phyloP scores from a whole-genome alignment of 1,284 basidiomycete genomes.

The Polyporus tsugae region DNA sequence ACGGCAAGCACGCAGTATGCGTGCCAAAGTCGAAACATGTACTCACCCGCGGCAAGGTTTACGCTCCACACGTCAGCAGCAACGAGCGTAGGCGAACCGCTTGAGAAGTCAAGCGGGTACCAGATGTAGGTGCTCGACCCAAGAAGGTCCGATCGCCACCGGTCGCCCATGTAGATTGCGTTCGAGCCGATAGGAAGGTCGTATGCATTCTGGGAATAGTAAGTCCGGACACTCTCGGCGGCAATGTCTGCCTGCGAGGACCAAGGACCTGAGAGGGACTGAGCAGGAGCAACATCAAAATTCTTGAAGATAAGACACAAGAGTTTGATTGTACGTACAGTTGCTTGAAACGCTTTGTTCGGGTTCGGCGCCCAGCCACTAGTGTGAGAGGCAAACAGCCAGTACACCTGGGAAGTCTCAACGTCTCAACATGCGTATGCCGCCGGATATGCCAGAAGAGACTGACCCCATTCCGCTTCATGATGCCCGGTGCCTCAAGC shows the following conservation, averaged over 20 bases:
- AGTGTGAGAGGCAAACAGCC: conserved; percentile 69
- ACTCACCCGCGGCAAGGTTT: conserved; percentile 53
- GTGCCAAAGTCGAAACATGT: not conserved
- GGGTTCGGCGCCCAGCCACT: conserved; percentile 69
- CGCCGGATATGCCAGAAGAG: not conserved
- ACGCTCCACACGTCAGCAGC: conserved; percentile 67
- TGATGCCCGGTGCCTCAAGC: conserved; percentile 67
- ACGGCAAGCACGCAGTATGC: not conserved
- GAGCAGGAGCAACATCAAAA: not conserved
- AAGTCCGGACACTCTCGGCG: conserved; percentile 57
- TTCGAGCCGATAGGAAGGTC: conserved; percentile 59
- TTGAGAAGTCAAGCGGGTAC: conserved; percentile 64
- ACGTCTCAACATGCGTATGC: not conserved
- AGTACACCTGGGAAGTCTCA: conserved; percentile 52
- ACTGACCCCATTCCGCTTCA: conserved; percentile 62
- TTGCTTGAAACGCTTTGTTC: conserved; percentile 65
- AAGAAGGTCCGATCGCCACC: conserved; percentile 63
- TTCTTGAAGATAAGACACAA: not conserved
- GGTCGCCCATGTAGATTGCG: conserved; percentile 71
- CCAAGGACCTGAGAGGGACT: conserved; percentile 67
- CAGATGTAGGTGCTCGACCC: conserved; percentile 70
- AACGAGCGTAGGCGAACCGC: conserved; percentile 60
- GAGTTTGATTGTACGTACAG: conserved; percentile 43
- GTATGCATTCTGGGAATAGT: conserved; percentile 69
- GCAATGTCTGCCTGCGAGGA: conserved; percentile 65